Evolutionary conservation across 495 filamentous ascomycete genomes (phyloP), one percentile per base, ranked within the genome.

Genomic region (Hyaloscypha finlandica): DNA sequence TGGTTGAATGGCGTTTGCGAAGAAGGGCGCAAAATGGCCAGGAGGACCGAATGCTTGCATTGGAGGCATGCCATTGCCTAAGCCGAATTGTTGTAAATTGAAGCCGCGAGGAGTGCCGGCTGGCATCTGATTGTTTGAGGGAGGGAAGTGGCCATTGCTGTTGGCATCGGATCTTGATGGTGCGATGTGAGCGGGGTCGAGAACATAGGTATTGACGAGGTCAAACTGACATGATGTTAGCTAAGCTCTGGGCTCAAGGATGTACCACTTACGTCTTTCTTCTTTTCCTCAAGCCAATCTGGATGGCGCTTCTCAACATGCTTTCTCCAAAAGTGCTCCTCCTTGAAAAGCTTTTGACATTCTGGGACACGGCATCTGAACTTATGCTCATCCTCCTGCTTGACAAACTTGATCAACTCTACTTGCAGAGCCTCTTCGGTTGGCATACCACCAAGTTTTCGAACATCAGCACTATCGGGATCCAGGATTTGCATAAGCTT

Each of bases 321-420:
- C 80, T 99, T 99, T 69, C 87, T 88, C 95, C 95, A 99, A 77
- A 98, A 99, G 68, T 89, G 84, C 6, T 96, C 90, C 37, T 94
- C 96, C 77, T 97, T 97, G 86, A 99, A 99, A 25, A 98, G 83
- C 76, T 99, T 99, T 0, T 91, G 88, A 76, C 95, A 99, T 42
- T 96, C 92, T 2, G 93, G 93, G 22, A 97, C 92, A 76, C 93
- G 97, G 87, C 95, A 99, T 67, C 96, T 86, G 81, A 88, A 99
- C 74, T 97, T 97, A 66, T 91, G 88, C 72, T 97, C 93, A 70
- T 98, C 96, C 76, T 98, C 96, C 77, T 97, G 94, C 81, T 97
- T 97, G 66, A 97, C 91, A 66, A 88, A 89, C 74, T 96, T 96
- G 68, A 77, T 75, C 31, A 98, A 78, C 71, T 99, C 95, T 52